phyloP scores from a whole-genome alignment of 371 early-diverging fungal species.

The Lichtheimia ramosa region DNA sequence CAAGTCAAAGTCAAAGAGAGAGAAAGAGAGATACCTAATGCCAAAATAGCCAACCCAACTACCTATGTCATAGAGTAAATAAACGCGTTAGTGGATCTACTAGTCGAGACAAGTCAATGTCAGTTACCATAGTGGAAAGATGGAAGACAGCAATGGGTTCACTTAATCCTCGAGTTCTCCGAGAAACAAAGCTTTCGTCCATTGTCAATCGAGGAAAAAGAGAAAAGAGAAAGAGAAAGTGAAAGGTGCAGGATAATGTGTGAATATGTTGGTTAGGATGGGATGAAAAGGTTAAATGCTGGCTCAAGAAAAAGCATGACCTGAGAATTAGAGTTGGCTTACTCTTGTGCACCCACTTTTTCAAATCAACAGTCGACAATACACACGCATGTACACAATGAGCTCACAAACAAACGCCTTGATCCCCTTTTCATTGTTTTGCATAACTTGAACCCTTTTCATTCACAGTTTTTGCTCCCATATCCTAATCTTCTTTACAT shows the following conservation, averaged over 20 bases:
- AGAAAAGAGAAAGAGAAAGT: constrained; percentile 12
- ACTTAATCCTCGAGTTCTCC: constrained; percentile 28
- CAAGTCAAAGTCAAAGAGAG: too few relatives aligned
- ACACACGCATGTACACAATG: too few relatives aligned
- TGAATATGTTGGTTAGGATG: not conserved
- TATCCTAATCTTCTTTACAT: too few relatives aligned
- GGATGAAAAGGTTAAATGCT: not conserved
- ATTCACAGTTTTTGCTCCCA: too few relatives aligned
- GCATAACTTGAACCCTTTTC: too few relatives aligned
- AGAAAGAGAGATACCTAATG: not conserved
- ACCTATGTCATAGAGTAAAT: constrained; percentile 19
- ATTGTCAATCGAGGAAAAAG: constrained; percentile 14
- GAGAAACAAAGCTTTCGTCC: constrained; percentile 26
- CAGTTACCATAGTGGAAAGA: constrained; percentile 25
- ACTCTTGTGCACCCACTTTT: too few relatives aligned
- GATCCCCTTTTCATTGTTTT: too few relatives aligned
- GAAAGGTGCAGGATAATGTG: not conserved
- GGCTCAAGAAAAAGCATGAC: too few relatives aligned
- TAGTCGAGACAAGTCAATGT: not conserved
- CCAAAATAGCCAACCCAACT: constrained; percentile 7
- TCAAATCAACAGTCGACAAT: too few relatives aligned
- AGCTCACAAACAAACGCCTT: too few relatives aligned
- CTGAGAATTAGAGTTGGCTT: too few relatives aligned
- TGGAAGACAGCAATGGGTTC: constrained; percentile 30
- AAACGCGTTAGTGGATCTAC: not conserved